These are phyloP conservation scores for Barnettozyma sp. DNA, from an alignment of 805 yeast genomes.

Conservation along the genomic window DNA sequence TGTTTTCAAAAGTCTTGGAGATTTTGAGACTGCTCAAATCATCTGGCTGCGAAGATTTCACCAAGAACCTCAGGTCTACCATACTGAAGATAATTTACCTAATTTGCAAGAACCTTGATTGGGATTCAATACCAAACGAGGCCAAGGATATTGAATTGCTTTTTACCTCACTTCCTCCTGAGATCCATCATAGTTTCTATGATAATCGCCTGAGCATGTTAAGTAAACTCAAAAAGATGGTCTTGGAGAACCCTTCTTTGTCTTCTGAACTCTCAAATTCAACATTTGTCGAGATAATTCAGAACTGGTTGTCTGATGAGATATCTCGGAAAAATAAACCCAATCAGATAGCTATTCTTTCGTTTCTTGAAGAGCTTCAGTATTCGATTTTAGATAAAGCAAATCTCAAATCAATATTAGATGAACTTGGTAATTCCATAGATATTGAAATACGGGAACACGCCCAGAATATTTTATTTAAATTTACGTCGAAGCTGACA, in stretches of 20 bases:
- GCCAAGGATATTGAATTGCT: neutral
- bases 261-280: neutral
- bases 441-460: neutral
- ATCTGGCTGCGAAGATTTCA: no score
- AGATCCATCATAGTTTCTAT: neutral
- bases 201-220: conserved; percentile 1
- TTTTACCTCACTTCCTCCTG: neutral
- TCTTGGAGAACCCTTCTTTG: neutral
- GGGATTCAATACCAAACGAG: no score
- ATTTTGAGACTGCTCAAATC: no score
- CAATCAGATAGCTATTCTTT: neutral
- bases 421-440: neutral
- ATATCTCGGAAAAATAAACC: neutral
- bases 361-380: neutral
- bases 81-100: no score
- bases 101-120: no score
- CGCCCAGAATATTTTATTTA: neutral
- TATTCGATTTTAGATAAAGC: neutral
- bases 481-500: no score
- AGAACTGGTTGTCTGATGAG: conserved; percentile 1
- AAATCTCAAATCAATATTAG: neutral
- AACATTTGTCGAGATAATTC: neutral
- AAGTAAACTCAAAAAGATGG: neutral
- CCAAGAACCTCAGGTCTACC: no score
- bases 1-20: no score